A percentile compares a stretch with the other conserved stretches of the same genome.
These are phyloP conservation scores for Penicillium antarcticum DNA, from an alignment of 495 filamentous ascomycete genomes.

Conservation along the genomic window DNA sequence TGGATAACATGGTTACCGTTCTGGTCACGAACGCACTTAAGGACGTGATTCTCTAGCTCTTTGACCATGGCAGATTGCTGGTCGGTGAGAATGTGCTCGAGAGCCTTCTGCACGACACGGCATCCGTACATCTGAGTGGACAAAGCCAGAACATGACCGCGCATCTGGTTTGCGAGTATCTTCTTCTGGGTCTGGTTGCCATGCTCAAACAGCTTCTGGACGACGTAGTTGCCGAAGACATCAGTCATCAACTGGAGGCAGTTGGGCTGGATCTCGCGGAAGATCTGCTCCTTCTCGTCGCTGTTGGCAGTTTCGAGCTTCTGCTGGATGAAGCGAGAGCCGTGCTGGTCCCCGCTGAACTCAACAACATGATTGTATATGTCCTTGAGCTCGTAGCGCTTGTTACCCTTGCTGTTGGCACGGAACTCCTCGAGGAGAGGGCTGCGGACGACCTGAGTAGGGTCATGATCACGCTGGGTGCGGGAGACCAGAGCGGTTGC, in stretches of 20 bases:
- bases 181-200: slow-evolving; percentile 94
- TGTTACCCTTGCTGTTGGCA: slow-evolving; percentile 68
- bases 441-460: slow-evolving; percentile 64
- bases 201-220: slow-evolving; percentile 97
- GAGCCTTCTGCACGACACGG: slow-evolving; percentile 94
- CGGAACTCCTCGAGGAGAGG: slow-evolving; percentile 77
- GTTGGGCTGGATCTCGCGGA: slow-evolving; percentile 80
- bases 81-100: slow-evolving; percentile 87
- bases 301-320: slow-evolving; percentile 94
- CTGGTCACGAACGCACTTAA: slow-evolving; percentile 80
- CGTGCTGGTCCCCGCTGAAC: slow-evolving; percentile 93
- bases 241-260: slow-evolving; percentile 89
- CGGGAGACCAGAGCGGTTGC: slow-evolving; percentile 42
- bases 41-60: slow-evolving; percentile 75
- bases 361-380: slow-evolving; percentile 89
- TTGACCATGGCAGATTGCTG: slow-evolving; percentile 83
- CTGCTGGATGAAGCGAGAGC: slow-evolving; percentile 92
- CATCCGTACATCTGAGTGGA: slow-evolving; percentile 94
- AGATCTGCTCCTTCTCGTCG: slow-evolving; percentile 94
- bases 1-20: slow-evolving; percentile 98
- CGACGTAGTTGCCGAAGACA: slow-evolving; percentile 97
- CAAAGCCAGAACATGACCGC: slow-evolving; percentile 71
- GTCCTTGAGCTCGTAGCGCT: slow-evolving; percentile 84
- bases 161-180: slow-evolving; percentile 80
- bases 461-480: slow-evolving; percentile 62